Evolutionary conservation across 2,329 filamentous ascomycete genomes (phyloP).

Genomic region (Metarhizium album): DNA sequence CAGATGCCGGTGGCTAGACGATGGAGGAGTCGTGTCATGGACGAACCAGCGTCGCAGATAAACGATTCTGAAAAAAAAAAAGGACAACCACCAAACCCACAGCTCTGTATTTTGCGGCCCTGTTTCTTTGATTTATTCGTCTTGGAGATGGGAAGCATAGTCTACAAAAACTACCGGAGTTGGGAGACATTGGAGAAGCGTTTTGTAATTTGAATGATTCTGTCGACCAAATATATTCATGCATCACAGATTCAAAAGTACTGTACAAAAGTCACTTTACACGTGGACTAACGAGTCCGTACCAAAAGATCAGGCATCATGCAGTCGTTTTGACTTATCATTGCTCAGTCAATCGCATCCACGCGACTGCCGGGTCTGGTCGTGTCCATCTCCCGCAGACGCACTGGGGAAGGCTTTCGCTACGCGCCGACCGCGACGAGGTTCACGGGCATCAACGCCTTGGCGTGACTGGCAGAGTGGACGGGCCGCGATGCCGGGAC

Average conservation of each 20-base stretch:
- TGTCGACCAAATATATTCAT: neutral
- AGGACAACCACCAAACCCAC: neutral
- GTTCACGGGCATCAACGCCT: neutral
- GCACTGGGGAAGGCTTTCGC: neutral
- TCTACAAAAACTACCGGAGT: neutral
- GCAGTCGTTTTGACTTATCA: no score
- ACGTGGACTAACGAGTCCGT: no score
- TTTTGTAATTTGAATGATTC: conserved; percentile 1
- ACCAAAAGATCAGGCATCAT: no score
- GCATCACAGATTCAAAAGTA: no score
- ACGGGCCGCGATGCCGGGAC: no score
- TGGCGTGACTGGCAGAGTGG: no score
- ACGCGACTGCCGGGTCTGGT: no score
- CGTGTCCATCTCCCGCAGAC: no score
- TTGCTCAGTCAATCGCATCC: no score
- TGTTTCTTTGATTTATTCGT: no score
- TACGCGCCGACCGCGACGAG: neutral
- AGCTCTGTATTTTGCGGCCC: neutral
- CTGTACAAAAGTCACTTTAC: no score
- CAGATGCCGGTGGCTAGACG: conserved; percentile 12
- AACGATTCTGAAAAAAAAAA: neutral
- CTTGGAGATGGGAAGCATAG: neutral
- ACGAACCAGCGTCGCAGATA: conserved; percentile 6
- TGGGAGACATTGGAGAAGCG: conserved; percentile 1
- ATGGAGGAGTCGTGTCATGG: conserved; percentile 14